These are phyloP conservation scores for Clavulina sp. DNA, from an alignment of 768 basidiomycete species.

Conservation along the genomic window DNA sequence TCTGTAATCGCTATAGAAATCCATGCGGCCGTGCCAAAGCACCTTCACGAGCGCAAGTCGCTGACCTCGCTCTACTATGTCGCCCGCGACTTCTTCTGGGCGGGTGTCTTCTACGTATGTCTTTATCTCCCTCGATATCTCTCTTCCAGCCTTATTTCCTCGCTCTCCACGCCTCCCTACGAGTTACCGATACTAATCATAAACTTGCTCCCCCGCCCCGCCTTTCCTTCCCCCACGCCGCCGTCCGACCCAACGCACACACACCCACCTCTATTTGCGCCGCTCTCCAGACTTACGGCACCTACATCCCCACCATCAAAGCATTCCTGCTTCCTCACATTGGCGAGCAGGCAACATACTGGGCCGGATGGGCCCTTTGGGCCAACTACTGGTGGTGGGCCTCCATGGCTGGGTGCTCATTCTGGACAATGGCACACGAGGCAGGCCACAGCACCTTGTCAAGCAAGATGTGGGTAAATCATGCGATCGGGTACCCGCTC, in stretches of 20 bases:
- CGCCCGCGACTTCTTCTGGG: neutral
- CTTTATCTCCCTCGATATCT: neutral
- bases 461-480: neutral
- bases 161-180: too few species aligned
- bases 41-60: neutral
- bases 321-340: neutral
- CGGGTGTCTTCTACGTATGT: neutral
- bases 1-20: too few species aligned
- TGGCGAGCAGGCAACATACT: neutral
- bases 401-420: neutral
- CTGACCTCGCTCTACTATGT: neutral
- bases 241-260: too few species aligned
- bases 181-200: too few species aligned
- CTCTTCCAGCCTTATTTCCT: too few species aligned
- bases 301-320: neutral
- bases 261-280: neutral
- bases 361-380: neutral
- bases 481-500: neutral
- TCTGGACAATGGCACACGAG: constrained; percentile 1
- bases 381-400: neutral
- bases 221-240: too few species aligned
- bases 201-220: too few species aligned
- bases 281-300: neutral
- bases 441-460: neutral
- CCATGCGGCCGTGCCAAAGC: neutral